These are phyloP conservation scores for Epithemia pelagica DNA, from an alignment of 108 stramenopile species.

Conservation along the genomic window DNA sequence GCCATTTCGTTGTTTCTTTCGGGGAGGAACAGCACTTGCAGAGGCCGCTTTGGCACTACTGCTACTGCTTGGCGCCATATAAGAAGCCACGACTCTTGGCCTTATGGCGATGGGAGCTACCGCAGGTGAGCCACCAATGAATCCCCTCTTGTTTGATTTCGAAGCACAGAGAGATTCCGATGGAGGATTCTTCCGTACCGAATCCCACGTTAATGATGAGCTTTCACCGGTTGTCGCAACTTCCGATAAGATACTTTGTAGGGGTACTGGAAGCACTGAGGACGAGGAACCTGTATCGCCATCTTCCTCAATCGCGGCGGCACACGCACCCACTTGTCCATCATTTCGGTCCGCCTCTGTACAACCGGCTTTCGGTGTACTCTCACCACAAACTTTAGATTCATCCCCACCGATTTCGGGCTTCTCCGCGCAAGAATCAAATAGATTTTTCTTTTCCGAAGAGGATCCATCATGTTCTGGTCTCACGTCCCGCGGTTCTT, in stretches of 20 bases:
- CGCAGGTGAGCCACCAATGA: background rate
- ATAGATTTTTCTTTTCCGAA: background rate
- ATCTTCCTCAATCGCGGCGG: background rate
- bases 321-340: too few relatives aligned
- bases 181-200: background rate
- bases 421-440: too few relatives aligned
- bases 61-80: background rate
- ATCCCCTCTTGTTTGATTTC: background rate
- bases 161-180: background rate
- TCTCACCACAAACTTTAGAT: too few relatives aligned
- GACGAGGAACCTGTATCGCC: background rate
- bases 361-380: too few relatives aligned
- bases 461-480: background rate
- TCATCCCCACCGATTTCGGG: too few relatives aligned
- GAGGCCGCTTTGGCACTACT: background rate
- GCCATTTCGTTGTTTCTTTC: constrained; percentile 3
- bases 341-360: too few relatives aligned
- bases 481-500: background rate
- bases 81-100: background rate
- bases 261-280: background rate
- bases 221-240: background rate
- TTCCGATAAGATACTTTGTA: background rate
- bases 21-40: background rate
- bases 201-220: background rate
- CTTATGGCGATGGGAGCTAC: background rate